These are phyloP conservation scores for Candida qinlingensis DNA, from an alignment of 805 yeast genomes.

Conservation along the genomic window DNA sequence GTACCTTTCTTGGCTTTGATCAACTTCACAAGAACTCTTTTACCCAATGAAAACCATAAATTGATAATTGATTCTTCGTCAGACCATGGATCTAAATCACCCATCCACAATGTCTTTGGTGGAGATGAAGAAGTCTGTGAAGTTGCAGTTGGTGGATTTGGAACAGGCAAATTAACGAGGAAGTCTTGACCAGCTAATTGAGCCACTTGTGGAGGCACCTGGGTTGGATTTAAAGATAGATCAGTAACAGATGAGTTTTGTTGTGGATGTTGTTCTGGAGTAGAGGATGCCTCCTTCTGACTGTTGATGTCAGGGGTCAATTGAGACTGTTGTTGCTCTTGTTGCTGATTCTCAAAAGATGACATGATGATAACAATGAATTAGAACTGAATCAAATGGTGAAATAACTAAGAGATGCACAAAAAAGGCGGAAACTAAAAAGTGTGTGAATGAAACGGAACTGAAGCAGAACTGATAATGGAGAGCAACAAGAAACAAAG, in stretches of 20 bases:
- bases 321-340: not conserved
- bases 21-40: slow-evolving; percentile 58
- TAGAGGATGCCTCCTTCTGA: slow-evolving; percentile 5
- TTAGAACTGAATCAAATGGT: too few relatives aligned
- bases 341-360: slow-evolving; percentile 6
- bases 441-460: too few relatives aligned
- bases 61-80: slow-evolving; percentile 56
- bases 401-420: too few relatives aligned
- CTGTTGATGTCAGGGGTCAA: not conserved
- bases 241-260: slow-evolving; percentile 5
- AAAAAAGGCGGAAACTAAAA: too few relatives aligned
- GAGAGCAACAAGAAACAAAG: too few relatives aligned
- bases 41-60: slow-evolving; percentile 55
- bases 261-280: slow-evolving; percentile 6
- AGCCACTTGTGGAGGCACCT: slow-evolving; percentile 15
- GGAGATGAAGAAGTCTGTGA: slow-evolving; percentile 38
- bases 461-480: too few relatives aligned
- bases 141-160: slow-evolving; percentile 51
- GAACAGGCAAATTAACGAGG: slow-evolving; percentile 30
- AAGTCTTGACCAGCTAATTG: slow-evolving; percentile 24
- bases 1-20: slow-evolving; percentile 46
- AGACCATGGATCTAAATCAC: slow-evolving; percentile 76
- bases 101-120: slow-evolving; percentile 85
- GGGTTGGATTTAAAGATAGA: slow-evolving; percentile 3
- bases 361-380: not conserved